Percentiles rank a stretch among this genome's conserved stretches.
Conservation (phyloP, 2,329 filamentous ascomycete genomes). For the Beauveria brongniartii region DNA sequence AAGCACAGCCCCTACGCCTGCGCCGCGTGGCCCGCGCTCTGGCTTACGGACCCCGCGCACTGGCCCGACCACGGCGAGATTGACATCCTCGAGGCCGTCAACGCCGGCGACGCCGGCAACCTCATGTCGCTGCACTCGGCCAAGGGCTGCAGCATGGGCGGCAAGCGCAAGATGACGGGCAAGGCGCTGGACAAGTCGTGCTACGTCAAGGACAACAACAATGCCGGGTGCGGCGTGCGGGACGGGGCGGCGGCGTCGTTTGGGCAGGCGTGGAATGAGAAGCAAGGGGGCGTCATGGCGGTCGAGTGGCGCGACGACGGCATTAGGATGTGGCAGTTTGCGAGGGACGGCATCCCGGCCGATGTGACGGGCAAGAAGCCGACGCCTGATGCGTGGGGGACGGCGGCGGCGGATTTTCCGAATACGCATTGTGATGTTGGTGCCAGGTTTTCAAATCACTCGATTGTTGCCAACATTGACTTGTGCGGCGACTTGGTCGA, state of each 20-base stretch:
- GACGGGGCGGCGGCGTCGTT: conserved; percentile 33
- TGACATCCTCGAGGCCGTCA: conserved; percentile 52
- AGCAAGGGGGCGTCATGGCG: conserved; percentile 51
- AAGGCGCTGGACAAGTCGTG: conserved; percentile 36
- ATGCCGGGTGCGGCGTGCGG: conserved; percentile 50
- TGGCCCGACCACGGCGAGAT: conserved; percentile 61
- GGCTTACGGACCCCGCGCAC: conserved; percentile 52
- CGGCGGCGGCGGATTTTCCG: conserved; percentile 57
- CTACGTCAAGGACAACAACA: conserved; percentile 40
- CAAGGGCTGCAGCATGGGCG: conserved; percentile 41
- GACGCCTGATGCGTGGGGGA: conserved; percentile 54
- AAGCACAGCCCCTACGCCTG: conserved; percentile 56
- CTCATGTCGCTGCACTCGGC: conserved; percentile 53
- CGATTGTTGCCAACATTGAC: conserved; percentile 59
- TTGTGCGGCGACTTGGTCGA: conserved; percentile 52
- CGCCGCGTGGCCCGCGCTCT: conserved; percentile 58
- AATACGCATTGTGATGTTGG: conserved; percentile 52
- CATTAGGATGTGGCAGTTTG: conserved; percentile 57
- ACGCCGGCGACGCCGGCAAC: conserved; percentile 46
- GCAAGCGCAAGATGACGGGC: conserved; percentile 47
- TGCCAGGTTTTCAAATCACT: conserved; percentile 55
- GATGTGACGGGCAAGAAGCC: conserved; percentile 46
- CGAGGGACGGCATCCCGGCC: conserved; percentile 35
- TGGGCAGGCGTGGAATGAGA: conserved; percentile 43
- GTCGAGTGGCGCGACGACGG: conserved; percentile 53